Base-by-base conservation (phyloP, 202 grass and related monocot genomes). In the Zoysia matrella region DNA sequence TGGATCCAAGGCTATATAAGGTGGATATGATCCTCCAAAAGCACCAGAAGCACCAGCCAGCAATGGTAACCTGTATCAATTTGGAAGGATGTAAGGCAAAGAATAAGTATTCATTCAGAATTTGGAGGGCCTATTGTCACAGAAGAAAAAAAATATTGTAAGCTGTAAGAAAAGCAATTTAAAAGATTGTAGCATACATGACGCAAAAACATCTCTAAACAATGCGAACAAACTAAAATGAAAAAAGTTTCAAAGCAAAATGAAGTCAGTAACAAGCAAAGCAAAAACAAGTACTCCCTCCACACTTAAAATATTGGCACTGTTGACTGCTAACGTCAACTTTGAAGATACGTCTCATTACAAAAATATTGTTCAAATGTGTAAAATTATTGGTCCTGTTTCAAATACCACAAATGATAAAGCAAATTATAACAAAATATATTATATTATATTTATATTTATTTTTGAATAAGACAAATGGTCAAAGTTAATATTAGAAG, bases 1-100 rank as follows among this genome's bases (percentile, higher is more conserved):
- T 8, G 86, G 83, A 75, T 97, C 95, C 60, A 97, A 88, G 52
- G 93, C 60, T 76, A 99, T 90, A 66, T 99, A 99, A 51, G 22
- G 22, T 94, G 22, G 22, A 30, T 30, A 30, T 30, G 22, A 30
- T 30, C 22, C 22, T 30, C 22, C 22, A 30, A 30, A 85, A 75
- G 89, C 73, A 52, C 91, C 93, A 89, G 87, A 47, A 61, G 83
- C 74, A 47, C 91, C 93, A 53, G 96, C 91, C 83, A 99, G 87
- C 62, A 95, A 76, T 74, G 92, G 92, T 62, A 93, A 83, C 88
- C 88, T 90, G 85, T 69, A 76, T 56, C 56, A 86, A 65, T 75
- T 80, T 80, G 0, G 43, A 69, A 61, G 53, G 11, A 61, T 45
- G 64, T n/a, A 51, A 80, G 72, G 14, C 3, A 72, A 45, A 43